These are phyloP conservation scores for Dissoconium aciculare DNA, from an alignment of 2,329 filamentous ascomycete genomes.

Conservation along the genomic window DNA sequence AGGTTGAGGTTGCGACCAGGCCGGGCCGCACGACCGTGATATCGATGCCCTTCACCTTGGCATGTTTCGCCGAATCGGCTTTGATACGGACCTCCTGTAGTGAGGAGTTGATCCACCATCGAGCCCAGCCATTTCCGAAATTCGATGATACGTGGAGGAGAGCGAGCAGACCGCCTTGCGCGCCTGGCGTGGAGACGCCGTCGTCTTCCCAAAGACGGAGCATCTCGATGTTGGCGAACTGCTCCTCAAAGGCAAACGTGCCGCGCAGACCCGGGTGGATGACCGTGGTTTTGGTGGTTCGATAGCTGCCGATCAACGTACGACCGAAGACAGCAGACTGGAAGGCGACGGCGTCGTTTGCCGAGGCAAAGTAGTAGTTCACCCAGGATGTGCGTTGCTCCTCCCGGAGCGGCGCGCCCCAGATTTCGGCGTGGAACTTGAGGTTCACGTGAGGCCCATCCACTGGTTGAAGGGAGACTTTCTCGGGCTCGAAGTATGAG, in stretches of 20 bases:
- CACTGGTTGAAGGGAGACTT: conserved; percentile 26
- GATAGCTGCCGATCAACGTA: conserved; percentile 28
- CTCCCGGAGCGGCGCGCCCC: conserved; percentile 22
- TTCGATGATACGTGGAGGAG: conserved; percentile 31
- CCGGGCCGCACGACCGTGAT: conserved; percentile 24
- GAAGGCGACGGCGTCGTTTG: conserved; percentile 25
- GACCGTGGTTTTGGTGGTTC: conserved; percentile 31
- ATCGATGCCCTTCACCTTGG: conserved; percentile 30
- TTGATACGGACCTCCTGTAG: conserved; percentile 27
- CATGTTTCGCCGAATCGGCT: conserved; percentile 25
- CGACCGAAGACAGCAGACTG: conserved; percentile 34
- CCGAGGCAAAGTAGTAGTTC: conserved; percentile 28
- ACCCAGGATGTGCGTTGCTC: conserved; percentile 30
- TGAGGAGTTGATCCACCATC: conserved; percentile 31
- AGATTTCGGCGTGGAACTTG: conserved; percentile 26
- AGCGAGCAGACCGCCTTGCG: conserved; percentile 28
- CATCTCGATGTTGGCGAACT: conserved; percentile 35
- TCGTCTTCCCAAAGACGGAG: conserved; percentile 34
- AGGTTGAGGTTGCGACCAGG: too few species aligned
- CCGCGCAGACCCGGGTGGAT: conserved; percentile 30
- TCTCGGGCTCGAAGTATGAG: conserved; percentile 31
- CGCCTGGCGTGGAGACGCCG: conserved; percentile 18
- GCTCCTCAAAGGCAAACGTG: conserved; percentile 31
- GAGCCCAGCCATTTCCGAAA: conserved; percentile 30
- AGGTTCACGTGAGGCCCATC: conserved; percentile 23